Evolutionary conservation across 192 early-diverging fungal genomes (phyloP).

Genomic region (Linnemannia hyalina): DNA sequence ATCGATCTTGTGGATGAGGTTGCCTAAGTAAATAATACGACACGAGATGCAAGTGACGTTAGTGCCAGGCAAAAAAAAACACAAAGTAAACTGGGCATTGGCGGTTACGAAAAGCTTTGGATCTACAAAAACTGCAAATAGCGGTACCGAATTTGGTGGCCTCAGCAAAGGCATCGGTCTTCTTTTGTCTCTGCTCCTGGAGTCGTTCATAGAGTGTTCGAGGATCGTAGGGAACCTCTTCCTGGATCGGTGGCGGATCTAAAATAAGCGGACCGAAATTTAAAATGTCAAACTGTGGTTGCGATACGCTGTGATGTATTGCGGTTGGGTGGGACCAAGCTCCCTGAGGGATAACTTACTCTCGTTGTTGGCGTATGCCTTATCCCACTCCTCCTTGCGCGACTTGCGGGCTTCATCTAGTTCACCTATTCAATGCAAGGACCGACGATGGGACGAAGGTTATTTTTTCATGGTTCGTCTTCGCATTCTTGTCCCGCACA

Average conservation of each 20-base stretch:
- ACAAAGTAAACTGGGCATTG: background rate
- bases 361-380: slow-evolving; percentile 50
- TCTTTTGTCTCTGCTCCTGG: slow-evolving; percentile 75
- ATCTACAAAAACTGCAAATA: no score
- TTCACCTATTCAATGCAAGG: background rate
- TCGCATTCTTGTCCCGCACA: background rate
- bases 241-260: slow-evolving; percentile 59
- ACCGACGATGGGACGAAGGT: background rate
- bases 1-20: slow-evolving; percentile 75
- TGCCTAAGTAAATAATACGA: slow-evolving; percentile 46
- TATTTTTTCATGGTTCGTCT: background rate
- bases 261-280: background rate
- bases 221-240: slow-evolving; percentile 73
- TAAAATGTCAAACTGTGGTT: no score
- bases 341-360: background rate
- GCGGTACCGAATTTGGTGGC: slow-evolving; percentile 64
- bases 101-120: no score
- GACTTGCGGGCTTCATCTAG: slow-evolving; percentile 51
- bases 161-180: slow-evolving; percentile 74
- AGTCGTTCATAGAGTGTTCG: slow-evolving; percentile 82
- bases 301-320: background rate
- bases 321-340: background rate
- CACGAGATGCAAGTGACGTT: background rate
- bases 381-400: slow-evolving; percentile 57
- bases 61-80: background rate